A percentile compares a stretch with the other conserved stretches of the same genome.
Conservation (phyloP, 73 alveolate genomes). For the Uronychia setigera region DNA sequence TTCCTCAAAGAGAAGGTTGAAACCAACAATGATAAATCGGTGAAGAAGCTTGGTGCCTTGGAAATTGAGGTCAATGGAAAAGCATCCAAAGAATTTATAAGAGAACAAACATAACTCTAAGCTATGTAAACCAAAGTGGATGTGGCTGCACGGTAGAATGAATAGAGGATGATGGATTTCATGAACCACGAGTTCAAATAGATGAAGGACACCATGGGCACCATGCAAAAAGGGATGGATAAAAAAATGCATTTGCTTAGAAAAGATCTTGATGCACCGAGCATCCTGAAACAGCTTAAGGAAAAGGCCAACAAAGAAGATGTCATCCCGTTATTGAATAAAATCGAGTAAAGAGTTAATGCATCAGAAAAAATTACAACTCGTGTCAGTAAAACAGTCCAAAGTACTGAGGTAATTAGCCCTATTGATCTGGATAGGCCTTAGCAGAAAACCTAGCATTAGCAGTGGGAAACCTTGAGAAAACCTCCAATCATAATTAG, state of each 20-base stretch:
- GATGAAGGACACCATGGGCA: background rate
- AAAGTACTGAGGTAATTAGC: background rate
- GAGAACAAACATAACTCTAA: background rate
- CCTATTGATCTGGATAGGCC: background rate
- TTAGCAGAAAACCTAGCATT: background rate
- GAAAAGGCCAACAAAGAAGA: conserved; percentile 13
- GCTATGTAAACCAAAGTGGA: background rate
- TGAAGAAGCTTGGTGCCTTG: background rate
- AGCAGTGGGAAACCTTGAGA: conserved; percentile 1
- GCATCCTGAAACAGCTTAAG: background rate
- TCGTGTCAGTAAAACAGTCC: background rate
- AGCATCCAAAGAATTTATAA: background rate
- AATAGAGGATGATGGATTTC: background rate
- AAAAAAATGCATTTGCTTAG: background rate
- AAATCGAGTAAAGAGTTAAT: background rate
- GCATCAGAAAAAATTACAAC: background rate
- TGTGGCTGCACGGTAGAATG: background rate
- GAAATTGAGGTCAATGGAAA: background rate
- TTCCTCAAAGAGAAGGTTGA: conserved; percentile 7
- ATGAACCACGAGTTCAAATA: background rate
- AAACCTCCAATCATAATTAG: background rate
- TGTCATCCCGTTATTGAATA: background rate
- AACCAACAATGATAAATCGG: background rate
- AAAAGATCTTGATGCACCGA: background rate
- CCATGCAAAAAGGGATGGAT: background rate